These are phyloP conservation scores for Polygonum aviculare DNA, from an alignment of 148 eudicot genomes.

Conservation along the genomic window DNA sequence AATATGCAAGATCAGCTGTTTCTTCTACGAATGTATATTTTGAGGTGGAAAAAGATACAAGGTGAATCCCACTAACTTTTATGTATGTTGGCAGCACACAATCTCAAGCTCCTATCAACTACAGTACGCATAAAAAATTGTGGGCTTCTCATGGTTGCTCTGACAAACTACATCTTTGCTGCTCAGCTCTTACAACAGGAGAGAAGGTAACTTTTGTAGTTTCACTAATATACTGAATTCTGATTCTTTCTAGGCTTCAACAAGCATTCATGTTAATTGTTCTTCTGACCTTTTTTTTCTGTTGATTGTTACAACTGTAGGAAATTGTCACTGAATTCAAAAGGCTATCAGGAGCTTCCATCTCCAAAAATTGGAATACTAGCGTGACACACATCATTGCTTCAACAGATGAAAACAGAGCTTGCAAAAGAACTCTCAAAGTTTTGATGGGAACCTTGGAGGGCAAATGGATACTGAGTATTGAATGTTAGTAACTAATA, in stretches of 20 bases:
- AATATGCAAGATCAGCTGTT: background rate
- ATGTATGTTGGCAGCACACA: background rate
- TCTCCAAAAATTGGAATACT: slow-evolving; percentile 53
- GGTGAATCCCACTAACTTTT: background rate
- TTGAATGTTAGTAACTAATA: slow-evolving; percentile 43
- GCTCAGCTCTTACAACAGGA: slow-evolving; percentile 59
- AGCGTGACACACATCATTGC: slow-evolving; percentile 83
- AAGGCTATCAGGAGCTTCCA: slow-evolving; percentile 46
- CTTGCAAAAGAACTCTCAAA: slow-evolving; percentile 87
- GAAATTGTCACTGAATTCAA: slow-evolving; percentile 56
- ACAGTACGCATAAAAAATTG: slow-evolving; percentile 12
- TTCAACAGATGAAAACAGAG: slow-evolving; percentile 65
- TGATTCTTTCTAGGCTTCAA: background rate
- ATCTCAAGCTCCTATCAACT: slow-evolving; percentile 24
- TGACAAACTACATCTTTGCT: slow-evolving; percentile 62
- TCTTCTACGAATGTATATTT: background rate
- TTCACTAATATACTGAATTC: background rate
- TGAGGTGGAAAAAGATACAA: background rate
- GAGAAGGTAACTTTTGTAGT: slow-evolving; percentile 49
- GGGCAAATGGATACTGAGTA: slow-evolving; percentile 83
- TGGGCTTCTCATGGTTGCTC: slow-evolving; percentile 41
- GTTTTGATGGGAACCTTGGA: slow-evolving; percentile 84
- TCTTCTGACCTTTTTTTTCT: background rate
- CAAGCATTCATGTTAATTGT: background rate
- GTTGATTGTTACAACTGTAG: slow-evolving; percentile 32